Conservation (phyloP, 345 rosid genomes). For the Salix purpurea region DNA sequence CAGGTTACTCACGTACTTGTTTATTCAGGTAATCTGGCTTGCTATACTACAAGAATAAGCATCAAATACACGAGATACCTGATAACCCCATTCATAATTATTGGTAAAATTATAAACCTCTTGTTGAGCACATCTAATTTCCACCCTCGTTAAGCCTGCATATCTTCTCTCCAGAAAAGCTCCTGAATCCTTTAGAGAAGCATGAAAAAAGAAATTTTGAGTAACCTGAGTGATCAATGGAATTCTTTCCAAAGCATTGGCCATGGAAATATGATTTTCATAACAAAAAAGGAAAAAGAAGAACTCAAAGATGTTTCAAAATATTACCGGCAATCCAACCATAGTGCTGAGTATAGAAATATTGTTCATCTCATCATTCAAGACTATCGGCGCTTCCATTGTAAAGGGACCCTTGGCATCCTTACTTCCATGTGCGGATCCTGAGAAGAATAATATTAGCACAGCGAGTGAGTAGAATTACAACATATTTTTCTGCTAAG, state of each 20-base stretch:
- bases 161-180: constrained; percentile 53
- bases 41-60: background rate
- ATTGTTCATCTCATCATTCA: background rate
- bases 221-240: no score
- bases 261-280: background rate
- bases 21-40: background rate
- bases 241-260: background rate
- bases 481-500: background rate
- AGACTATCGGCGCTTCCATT: constrained; percentile 11
- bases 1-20: no score
- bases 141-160: constrained; percentile 45
- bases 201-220: no score
- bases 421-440: constrained; percentile 20
- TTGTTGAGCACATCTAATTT: constrained; percentile 14
- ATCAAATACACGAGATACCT: constrained; percentile 29
- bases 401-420: constrained; percentile 6
- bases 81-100: constrained; percentile 55
- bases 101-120: constrained; percentile 27
- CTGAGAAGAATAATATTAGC: background rate
- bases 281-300: background rate
- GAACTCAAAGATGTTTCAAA: no score
- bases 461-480: background rate
- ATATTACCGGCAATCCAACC: constrained; percentile 27
- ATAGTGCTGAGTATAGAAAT: constrained; percentile 29
- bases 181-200: constrained; percentile 23